Evolutionary conservation across 495 filamentous ascomycete species (phyloP).

Genomic region (Daldinia caldariorum): DNA sequence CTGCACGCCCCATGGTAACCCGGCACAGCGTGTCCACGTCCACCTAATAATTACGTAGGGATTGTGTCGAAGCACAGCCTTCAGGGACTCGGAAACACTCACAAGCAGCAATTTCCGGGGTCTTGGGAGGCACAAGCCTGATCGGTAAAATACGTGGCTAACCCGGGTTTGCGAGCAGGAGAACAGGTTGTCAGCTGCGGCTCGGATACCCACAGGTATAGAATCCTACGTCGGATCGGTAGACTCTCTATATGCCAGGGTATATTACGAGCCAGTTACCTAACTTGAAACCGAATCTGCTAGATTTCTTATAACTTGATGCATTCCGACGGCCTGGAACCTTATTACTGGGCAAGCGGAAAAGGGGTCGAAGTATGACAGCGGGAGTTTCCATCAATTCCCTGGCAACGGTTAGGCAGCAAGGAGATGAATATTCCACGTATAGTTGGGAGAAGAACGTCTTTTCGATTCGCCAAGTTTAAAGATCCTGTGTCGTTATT

Average conservation of each 20-base stretch:
- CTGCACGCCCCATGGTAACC: not conserved
- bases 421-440: not conserved
- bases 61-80: not conserved
- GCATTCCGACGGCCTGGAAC: constrained; percentile 18
- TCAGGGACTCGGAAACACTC: not conserved
- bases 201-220: constrained; percentile 30
- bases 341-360: not conserved
- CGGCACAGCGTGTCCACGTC: constrained; percentile 1
- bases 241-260: not conserved
- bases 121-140: constrained; percentile 13
- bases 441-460: not conserved
- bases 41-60: too few species aligned
- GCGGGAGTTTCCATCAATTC: not conserved
- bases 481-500: constrained; percentile 13
- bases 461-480: not conserved
- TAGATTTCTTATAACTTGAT: not conserved
- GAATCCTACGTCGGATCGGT: constrained; percentile 27
- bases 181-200: constrained; percentile 14
- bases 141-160: constrained; percentile 28
- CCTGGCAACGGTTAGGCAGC: not conserved
- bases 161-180: constrained; percentile 16
- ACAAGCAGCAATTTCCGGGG: not conserved
- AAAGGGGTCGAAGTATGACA: constrained; percentile 9
- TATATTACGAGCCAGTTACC: constrained; percentile 6
- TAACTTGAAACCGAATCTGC: constrained; percentile 1